Evolutionary conservation across 2,329 filamentous ascomycete species (phyloP), one percentile per base, ranked within the genome.

Genomic region (Penicillium occitanis): DNA sequence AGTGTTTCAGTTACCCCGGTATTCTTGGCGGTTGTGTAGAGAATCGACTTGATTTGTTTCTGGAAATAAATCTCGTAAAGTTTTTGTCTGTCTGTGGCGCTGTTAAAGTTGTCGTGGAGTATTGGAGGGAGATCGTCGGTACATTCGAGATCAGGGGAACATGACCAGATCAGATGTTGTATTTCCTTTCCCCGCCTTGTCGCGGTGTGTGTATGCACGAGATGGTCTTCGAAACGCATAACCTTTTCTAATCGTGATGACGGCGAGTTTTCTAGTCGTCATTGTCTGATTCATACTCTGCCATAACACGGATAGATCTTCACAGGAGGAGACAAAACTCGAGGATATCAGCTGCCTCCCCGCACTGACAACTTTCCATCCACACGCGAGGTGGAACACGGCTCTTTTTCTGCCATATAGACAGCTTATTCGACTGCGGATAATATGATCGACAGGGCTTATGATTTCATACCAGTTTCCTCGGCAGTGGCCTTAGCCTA

Each of bases 111-210:
- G 25, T 25, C 22, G 25, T 30, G 48, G 25, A 51, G 25, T 19
- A 2, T 44, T n/a, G n/a, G 6, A 19, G 42, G 2, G 53, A 33
- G 53, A 57, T 57, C 53, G 53, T 40, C 53, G n/a, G 30, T 35
- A 35, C 17, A 37, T 30, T 50, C 22, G 6, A 51, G 17, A 55
- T 55, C 51, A 55, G 51, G n/a, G 30, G 53, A 37, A 25, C 30
- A 40, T 40, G 53, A 63, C 48, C 61, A 55, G 44, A 62, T 62
- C 60, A 62, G 60, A 62, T 62, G 60, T 53, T 37, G 25, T 22
- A 37, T 37, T 51, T 14, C 17, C 22, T 60, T 28, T 46, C 22
- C 37, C 42, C 58, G 28, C 42, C 28, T 35, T 22, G 30, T 57
- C 10, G 33, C n/a, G 25, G n/a, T 14, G 33, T 37, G 33, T 37